phyloP scores from a whole-genome alignment of 2,329 filamentous ascomycete genomes.

The Aspergillus cejpii region DNA sequence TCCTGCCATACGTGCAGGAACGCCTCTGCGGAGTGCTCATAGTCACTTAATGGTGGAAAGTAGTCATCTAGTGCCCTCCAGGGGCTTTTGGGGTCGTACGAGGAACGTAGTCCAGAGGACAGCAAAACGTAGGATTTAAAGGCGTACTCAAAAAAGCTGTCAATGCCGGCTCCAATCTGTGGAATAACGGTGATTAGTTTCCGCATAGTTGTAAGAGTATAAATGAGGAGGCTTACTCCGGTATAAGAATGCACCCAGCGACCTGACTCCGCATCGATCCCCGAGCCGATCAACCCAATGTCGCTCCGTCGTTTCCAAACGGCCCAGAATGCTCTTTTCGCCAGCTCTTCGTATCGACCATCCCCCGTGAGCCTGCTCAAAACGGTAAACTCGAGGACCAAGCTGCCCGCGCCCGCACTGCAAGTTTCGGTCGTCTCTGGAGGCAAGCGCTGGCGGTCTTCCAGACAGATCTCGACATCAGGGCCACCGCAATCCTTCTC shows the following conservation, averaged over 20 bases:
- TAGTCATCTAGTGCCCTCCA: constrained; percentile 54
- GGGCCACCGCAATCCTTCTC: constrained; percentile 38
- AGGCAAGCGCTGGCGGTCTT: constrained; percentile 19
- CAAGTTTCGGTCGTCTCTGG: constrained; percentile 90
- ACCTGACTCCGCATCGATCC: constrained; percentile 85
- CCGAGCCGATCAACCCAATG: constrained; percentile 81
- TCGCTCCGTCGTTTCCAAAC: constrained; percentile 85
- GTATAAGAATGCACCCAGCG: constrained; percentile 82
- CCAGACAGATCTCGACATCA: constrained; percentile 43
- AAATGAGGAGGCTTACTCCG: constrained; percentile 45
- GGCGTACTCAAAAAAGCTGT: constrained; percentile 98
- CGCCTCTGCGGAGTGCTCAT: constrained; percentile 64
- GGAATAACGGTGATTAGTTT: background rate
- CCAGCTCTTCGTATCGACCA: constrained; percentile 76
- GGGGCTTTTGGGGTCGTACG: constrained; percentile 35
- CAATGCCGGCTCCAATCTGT: constrained; percentile 82
- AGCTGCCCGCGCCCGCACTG: constrained; percentile 89
- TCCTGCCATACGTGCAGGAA: constrained; percentile 80
- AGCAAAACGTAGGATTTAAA: constrained; percentile 89
- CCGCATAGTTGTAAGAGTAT: background rate
- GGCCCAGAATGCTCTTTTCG: constrained; percentile 91
- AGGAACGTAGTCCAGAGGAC: constrained; percentile 57
- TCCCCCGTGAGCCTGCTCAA: constrained; percentile 84
- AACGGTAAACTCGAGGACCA: constrained; percentile 88
- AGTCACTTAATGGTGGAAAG: constrained; percentile 56